Evolutionary conservation across 106 monocot species (phyloP), one percentile per base, ranked within the genome.

Genomic region (Cymbidium sinense): DNA sequence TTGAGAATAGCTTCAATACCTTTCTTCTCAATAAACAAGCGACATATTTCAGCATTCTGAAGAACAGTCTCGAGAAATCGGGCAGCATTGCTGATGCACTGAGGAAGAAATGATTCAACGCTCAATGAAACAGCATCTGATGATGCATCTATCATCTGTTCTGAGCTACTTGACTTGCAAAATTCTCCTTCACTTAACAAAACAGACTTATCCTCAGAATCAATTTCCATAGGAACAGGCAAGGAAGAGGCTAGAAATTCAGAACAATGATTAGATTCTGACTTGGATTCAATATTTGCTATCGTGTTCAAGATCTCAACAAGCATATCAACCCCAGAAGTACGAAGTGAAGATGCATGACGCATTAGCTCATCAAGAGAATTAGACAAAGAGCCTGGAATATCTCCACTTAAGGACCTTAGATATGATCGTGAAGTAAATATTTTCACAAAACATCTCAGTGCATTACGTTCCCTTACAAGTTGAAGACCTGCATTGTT

Each of bases 371-470:
- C 91, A 85, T 94, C 93, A 37, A 94, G 67, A 54, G 87, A 88
- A 84, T 41, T 91, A 50, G 93, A 90, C 80, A 94, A 80, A 27
- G 77, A 80, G 33, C 74, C 77, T 7, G 84, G 73, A 44, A 83
- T 80, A 28, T 90, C 88, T 27, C 86, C 88, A 80, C 74, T 82
- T 17, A 94, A 83, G 11, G 85, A 87, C 25, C 76, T 83, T 79
- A 91, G 77, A 81, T 94, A 94, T 78, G 81, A 74, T 17, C 76
- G 81, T 5, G 88, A 88, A 70, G 91, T 94, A 70, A 94, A 91
- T 74, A 90, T 84, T 55, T 90, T 90, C 79, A 94, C 88, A 87
- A 94, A 87, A 64, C 88, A 91, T 77, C 76, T 91, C 37, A 94
- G 79, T 73, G 87, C 88, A 85, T 88, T 85, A 36, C 69, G 37